phyloP scores from a whole-genome alignment of 2,329 filamentous ascomycete genomes.

The Paecilomyces sp. region DNA sequence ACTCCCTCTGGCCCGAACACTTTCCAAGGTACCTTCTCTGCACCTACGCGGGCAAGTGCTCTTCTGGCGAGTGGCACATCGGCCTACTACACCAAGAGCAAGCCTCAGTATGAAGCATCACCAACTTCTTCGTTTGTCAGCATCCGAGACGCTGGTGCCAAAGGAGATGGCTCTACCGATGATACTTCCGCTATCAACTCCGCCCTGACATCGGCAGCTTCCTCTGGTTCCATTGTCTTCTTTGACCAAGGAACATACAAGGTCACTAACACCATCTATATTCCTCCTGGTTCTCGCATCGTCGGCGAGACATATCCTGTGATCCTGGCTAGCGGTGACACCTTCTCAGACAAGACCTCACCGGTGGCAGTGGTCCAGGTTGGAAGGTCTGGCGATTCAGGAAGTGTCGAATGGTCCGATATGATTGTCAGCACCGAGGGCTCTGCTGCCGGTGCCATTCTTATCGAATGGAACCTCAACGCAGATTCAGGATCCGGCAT shows the following conservation, averaged over 20 bases:
- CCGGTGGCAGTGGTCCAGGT: slow-evolving; percentile 62
- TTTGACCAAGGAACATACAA: slow-evolving; percentile 51
- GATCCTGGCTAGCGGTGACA: slow-evolving; percentile 51
- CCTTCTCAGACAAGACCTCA: slow-evolving; percentile 49
- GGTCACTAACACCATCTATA: slow-evolving; percentile 39
- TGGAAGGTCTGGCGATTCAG: slow-evolving; percentile 56
- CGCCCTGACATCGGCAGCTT: slow-evolving; percentile 47
- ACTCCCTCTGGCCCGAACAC: slow-evolving; percentile 37
- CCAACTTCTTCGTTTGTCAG: slow-evolving; percentile 35
- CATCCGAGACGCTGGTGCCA: slow-evolving; percentile 36
- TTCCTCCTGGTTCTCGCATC: slow-evolving; percentile 45
- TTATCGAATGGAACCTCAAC: slow-evolving; percentile 67
- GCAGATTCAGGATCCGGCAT: slow-evolving; percentile 44
- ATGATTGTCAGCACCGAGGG: slow-evolving; percentile 65
- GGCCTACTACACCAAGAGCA: slow-evolving; percentile 42
- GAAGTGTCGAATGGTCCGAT: slow-evolving; percentile 64
- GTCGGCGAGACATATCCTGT: slow-evolving; percentile 50
- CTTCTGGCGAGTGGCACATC: slow-evolving; percentile 36
- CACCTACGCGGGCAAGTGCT: slow-evolving; percentile 35
- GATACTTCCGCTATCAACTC: slow-evolving; percentile 54
- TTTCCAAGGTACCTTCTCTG: slow-evolving; percentile 37
- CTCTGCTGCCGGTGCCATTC: slow-evolving; percentile 57
- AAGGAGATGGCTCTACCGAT: slow-evolving; percentile 51
- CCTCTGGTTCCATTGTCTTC: slow-evolving; percentile 46
- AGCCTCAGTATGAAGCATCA: slow-evolving; percentile 47